A percentile compares a stretch with the other conserved stretches of the same genome.
phyloP scores from a whole-genome alignment of 2,329 filamentous ascomycete genomes.

The Apiospora pterosperma region DNA sequence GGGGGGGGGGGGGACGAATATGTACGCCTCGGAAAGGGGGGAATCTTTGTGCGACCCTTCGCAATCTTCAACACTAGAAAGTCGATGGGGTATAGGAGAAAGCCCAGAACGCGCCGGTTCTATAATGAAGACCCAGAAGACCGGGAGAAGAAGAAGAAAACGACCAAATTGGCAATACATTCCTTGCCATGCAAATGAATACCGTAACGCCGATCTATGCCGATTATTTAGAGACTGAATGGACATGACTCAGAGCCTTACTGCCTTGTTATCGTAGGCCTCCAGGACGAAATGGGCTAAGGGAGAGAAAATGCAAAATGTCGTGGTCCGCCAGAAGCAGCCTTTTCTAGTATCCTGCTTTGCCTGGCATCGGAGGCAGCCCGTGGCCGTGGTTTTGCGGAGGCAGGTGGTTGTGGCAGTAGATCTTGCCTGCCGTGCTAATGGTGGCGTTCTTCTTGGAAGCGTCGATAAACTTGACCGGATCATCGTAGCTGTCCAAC shows the following conservation, averaged over 20 bases:
- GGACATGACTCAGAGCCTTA: neutral
- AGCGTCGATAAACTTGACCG: conserved; percentile 57
- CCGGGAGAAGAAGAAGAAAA: neutral
- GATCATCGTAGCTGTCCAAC: conserved; percentile 63
- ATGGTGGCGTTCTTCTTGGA: conserved; percentile 49
- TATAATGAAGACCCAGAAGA: neutral
- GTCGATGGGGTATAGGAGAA: conserved; percentile 1
- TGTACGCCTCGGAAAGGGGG: neutral
- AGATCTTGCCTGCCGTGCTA: conserved; percentile 47
- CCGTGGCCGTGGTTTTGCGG: conserved; percentile 42
- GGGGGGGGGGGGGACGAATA: neutral
- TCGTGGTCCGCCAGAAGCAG: neutral
- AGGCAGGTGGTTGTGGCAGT: conserved; percentile 57
- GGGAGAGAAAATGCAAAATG: neutral
- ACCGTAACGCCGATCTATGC: conserved; percentile 1
- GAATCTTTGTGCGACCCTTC: neutral
- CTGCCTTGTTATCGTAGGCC: neutral
- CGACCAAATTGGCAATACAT: neutral
- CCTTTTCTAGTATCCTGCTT: conserved; percentile 44
- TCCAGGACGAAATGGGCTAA: neutral
- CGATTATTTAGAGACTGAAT: neutral
- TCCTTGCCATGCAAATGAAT: neutral
- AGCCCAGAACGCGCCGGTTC: neutral
- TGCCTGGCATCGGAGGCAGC: conserved; percentile 53
- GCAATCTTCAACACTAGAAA: conserved; percentile 2